Evolutionary conservation across 371 early-diverging fungal species (phyloP).

Genomic region (Actinomortierella ambigua): DNA sequence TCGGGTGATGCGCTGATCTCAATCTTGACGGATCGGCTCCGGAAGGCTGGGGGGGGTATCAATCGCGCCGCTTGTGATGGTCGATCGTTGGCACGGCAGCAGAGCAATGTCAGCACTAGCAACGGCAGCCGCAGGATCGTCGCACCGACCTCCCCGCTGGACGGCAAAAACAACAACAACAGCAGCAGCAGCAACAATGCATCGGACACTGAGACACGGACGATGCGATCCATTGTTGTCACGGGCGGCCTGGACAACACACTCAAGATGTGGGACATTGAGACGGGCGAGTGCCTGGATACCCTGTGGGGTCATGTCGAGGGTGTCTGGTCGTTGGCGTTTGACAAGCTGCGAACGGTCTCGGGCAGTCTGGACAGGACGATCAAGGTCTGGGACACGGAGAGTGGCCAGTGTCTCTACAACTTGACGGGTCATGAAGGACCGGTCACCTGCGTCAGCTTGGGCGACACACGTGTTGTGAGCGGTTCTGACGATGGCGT

Average conservation of each 20-base stretch:
- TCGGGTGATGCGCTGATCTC: conserved; percentile 52
- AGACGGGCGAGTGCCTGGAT: conserved; percentile 77
- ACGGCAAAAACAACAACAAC: neutral
- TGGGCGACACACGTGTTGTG: conserved; percentile 88
- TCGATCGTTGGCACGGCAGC: neutral
- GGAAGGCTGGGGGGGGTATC: conserved; percentile 7
- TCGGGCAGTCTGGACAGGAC: conserved; percentile 90
- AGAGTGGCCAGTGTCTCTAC: conserved; percentile 80
- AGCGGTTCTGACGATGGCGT: conserved; percentile 87
- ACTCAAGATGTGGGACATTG: conserved; percentile 85
- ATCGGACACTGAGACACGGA: conserved; percentile 54
- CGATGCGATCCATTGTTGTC: conserved; percentile 66
- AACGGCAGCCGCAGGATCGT: conserved; percentile 2
- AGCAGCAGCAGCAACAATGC: conserved; percentile 3
- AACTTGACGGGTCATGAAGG: conserved; percentile 71
- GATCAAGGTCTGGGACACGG: conserved; percentile 95
- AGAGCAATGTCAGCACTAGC: neutral
- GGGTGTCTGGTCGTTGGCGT: conserved; percentile 89
- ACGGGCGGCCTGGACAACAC: conserved; percentile 91
- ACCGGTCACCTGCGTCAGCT: conserved; percentile 75
- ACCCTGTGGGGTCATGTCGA: conserved; percentile 92
- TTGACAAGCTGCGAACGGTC: conserved; percentile 89
- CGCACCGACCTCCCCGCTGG: neutral
- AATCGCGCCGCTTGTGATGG: neutral
- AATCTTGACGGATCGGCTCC: conserved; percentile 20